Percentiles rank a stretch among this genome's conserved stretches.
phyloP scores from a whole-genome alignment of 2,329 filamentous ascomycete genomes.

The Trichoderma brevicompactum region DNA sequence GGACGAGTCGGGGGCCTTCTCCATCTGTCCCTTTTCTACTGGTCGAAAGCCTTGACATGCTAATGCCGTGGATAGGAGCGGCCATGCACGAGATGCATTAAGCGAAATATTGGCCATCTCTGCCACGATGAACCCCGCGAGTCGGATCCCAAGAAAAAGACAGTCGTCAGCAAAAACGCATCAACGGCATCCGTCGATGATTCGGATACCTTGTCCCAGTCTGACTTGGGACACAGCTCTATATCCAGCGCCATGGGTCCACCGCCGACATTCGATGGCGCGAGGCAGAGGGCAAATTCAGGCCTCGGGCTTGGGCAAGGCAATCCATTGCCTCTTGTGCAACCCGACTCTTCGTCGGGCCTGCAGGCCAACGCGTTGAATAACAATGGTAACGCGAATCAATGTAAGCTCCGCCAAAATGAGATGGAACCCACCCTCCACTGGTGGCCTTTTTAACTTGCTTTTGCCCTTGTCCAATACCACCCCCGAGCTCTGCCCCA shows the following conservation, averaged over 20 bases:
- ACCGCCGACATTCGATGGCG: constrained; percentile 49
- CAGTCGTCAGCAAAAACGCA: constrained; percentile 44
- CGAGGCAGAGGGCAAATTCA: constrained; percentile 45
- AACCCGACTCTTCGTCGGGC: constrained; percentile 70
- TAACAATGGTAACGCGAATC: constrained; percentile 66
- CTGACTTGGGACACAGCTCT: constrained; percentile 58
- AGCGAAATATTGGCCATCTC: constrained; percentile 96
- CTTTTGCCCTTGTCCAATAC: constrained; percentile 14
- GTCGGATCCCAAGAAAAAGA: constrained; percentile 79
- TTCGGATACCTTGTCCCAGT: constrained; percentile 56
- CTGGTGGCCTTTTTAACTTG: background rate
- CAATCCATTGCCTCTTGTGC: constrained; percentile 68
- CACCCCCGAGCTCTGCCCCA: background rate
- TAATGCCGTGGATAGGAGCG: constrained; percentile 68
- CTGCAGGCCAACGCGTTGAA: constrained; percentile 62
- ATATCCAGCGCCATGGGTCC: constrained; percentile 61
- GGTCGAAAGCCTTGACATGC: constrained; percentile 27
- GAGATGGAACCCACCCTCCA: background rate
- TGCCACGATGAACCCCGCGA: constrained; percentile 98
- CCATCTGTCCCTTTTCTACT: background rate
- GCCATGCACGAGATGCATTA: constrained; percentile 96
- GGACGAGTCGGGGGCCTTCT: background rate
- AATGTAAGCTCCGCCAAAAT: constrained; percentile 63
- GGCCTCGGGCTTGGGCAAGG: constrained; percentile 55
- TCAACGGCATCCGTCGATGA: constrained; percentile 64